Evolutionary conservation across 176 grass and related monocot species (phyloP).

Genomic region (Musa troglodytarum): DNA sequence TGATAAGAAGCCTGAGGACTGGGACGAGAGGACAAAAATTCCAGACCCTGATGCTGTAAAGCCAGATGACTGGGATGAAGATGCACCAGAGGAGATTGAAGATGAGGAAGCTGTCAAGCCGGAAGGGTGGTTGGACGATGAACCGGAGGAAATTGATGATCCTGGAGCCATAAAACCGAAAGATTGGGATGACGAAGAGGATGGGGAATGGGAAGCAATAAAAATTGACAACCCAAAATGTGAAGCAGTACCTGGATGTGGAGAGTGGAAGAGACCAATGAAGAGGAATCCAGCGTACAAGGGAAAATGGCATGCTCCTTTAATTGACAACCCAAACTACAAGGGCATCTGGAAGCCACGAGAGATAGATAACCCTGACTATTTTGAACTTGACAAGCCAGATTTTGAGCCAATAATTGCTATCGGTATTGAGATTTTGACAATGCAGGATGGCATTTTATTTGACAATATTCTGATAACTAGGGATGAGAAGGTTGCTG

Average conservation of each 20-base stretch:
- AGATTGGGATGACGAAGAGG: conserved; percentile 99
- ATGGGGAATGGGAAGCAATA: conserved; percentile 87
- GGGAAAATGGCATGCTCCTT: conserved; percentile 89
- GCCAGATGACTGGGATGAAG: conserved; percentile 95
- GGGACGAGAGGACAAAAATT: conserved; percentile 93
- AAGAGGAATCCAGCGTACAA: conserved; percentile 88
- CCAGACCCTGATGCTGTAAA: conserved; percentile 67
- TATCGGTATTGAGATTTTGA: conserved; percentile 99
- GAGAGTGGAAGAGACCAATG: conserved; percentile 95
- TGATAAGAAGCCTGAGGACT: conserved; percentile 98
- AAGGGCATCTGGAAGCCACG: conserved; percentile 97
- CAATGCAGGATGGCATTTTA: conserved; percentile 94
- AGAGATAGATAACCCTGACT: conserved; percentile 93
- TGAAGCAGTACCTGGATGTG: conserved; percentile 81
- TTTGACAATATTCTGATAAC: conserved; percentile 89
- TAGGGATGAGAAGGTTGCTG: conserved; percentile 72
- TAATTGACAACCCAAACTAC: conserved; percentile 90
- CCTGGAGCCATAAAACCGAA: conserved; percentile 81
- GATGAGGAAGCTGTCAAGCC: conserved; percentile 85
- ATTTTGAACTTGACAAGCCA: conserved; percentile 78
- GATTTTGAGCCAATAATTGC: conserved; percentile 71
- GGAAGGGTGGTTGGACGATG: conserved; percentile 92
- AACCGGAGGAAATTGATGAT: conserved; percentile 90
- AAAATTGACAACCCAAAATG: conserved; percentile 97
- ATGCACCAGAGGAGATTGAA: conserved; percentile 83